Conservation (phyloP, 345 rosid genomes). For the Theobroma cacao region DNA sequence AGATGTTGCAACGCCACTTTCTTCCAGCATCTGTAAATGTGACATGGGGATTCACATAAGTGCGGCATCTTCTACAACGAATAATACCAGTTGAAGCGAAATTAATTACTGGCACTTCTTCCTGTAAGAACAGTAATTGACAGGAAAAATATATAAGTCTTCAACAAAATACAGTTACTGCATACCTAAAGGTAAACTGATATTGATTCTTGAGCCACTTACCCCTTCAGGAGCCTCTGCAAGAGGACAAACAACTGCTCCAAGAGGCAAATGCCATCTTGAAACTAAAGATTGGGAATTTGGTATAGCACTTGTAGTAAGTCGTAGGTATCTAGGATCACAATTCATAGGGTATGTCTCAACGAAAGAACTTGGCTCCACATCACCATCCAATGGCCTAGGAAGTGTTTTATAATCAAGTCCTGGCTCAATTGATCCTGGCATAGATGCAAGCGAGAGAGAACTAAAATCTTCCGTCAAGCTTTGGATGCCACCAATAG, state of each 20-base stretch:
- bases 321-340: slow-evolving; percentile 75
- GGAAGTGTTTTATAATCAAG: slow-evolving; percentile 78
- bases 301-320: slow-evolving; percentile 86
- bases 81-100: slow-evolving; percentile 82
- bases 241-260: slow-evolving; percentile 99
- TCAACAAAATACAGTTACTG: slow-evolving; percentile 2
- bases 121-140: slow-evolving; percentile 48
- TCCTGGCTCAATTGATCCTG: slow-evolving; percentile 81
- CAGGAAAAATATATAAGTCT: slow-evolving; percentile 16
- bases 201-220: slow-evolving; percentile 29
- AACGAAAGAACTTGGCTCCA: slow-evolving; percentile 64
- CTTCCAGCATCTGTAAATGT: slow-evolving; percentile 93
- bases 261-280: slow-evolving; percentile 98
- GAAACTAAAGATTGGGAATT: slow-evolving; percentile 86
- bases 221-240: slow-evolving; percentile 96
- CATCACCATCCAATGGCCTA: slow-evolving; percentile 94
- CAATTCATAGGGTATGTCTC: slow-evolving; percentile 79
- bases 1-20: slow-evolving; percentile 99
- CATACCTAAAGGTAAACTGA: slow-evolving; percentile 9
- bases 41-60: slow-evolving; percentile 93
- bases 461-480: slow-evolving; percentile 87
- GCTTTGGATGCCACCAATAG: slow-evolving; percentile 64
- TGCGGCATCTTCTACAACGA: slow-evolving; percentile 98
- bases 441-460: slow-evolving; percentile 66
- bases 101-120: slow-evolving; percentile 90